phyloP scores from a whole-genome alignment of 306 rosid species.

The Dalbergia cochinchinensis region DNA sequence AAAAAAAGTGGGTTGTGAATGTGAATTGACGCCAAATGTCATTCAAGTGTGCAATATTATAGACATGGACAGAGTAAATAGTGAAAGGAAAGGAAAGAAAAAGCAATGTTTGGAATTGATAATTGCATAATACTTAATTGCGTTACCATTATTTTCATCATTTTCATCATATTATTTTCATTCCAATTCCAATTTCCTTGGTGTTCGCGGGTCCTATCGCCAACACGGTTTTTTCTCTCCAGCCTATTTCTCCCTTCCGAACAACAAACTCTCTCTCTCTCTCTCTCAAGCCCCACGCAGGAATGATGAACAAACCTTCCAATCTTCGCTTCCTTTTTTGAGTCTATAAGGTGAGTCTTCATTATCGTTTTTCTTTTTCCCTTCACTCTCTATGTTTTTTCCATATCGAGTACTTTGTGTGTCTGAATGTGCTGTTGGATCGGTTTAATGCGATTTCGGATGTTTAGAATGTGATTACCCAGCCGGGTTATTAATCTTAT shows the following conservation, averaged over 20 bases:
- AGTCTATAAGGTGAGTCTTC: slow-evolving; percentile 54
- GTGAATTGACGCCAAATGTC: slow-evolving; percentile 33
- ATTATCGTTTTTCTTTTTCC: not conserved
- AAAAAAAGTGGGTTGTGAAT: not conserved
- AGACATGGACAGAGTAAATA: not conserved
- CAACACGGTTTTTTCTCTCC: slow-evolving; percentile 76
- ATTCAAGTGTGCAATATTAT: not conserved
- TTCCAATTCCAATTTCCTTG: slow-evolving; percentile 53
- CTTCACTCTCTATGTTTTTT: not conserved
- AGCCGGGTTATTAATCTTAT: slow-evolving; percentile 8
- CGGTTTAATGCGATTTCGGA: slow-evolving; percentile 41
- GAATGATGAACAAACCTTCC: slow-evolving; percentile 38
- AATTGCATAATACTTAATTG: not conserved
- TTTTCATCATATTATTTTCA: not conserved
- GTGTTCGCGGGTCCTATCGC: slow-evolving; percentile 78
- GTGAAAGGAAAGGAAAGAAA: not conserved
- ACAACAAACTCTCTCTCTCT: slow-evolving; percentile 26
- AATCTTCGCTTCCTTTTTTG: slow-evolving; percentile 47
- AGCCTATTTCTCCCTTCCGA: slow-evolving; percentile 44
- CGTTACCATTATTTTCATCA: too few species aligned
- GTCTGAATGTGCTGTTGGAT: slow-evolving; percentile 39
- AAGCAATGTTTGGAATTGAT: too few species aligned
- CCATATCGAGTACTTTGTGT: not conserved
- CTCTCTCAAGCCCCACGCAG: slow-evolving; percentile 32
- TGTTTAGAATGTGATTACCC: slow-evolving; percentile 26